Conservation (phyloP, 2,329 filamentous ascomycete species). For the Thelonectria blattea region DNA sequence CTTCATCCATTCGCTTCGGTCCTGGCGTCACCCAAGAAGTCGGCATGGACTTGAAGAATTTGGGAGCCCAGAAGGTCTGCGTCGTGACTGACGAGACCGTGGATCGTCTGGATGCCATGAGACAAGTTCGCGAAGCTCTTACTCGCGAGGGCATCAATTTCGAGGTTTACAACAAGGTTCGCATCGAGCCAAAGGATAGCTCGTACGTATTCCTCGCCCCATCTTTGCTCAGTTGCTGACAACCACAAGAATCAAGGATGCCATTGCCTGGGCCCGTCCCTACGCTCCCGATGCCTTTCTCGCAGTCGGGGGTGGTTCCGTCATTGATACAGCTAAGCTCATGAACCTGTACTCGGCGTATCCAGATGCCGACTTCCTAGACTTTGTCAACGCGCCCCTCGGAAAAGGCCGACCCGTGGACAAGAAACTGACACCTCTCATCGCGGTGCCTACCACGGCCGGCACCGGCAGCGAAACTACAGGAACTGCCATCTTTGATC, state of each 20-base stretch:
- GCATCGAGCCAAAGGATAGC: conserved; percentile 93
- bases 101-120: conserved; percentile 83
- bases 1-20: conserved; percentile 91
- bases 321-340: conserved; percentile 97
- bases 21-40: conserved; percentile 94
- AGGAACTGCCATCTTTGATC: conserved; percentile 96
- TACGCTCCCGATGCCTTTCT: conserved; percentile 87
- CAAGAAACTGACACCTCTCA: conserved; percentile 73
- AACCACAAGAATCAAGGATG: conserved; percentile 74
- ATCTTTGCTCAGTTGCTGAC: conserved; percentile 7
- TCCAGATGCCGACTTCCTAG: conserved; percentile 90
- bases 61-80: conserved; percentile 85
- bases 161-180: conserved; percentile 79
- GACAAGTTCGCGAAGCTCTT: conserved; percentile 83
- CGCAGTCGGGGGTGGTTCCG: conserved; percentile 86
- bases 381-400: conserved; percentile 96
- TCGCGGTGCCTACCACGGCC: conserved; percentile 83
- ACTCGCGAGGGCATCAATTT: conserved; percentile 79
- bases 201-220: conserved; percentile 62
- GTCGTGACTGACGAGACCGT: conserved; percentile 92
- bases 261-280: conserved; percentile 84
- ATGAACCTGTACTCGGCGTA: conserved; percentile 97
- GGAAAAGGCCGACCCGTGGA: conserved; percentile 83
- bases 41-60: conserved; percentile 95
- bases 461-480: conserved; percentile 94